phyloP scores from a whole-genome alignment of 768 basidiomycete species.

The Macrolepiota fuliginosa region DNA sequence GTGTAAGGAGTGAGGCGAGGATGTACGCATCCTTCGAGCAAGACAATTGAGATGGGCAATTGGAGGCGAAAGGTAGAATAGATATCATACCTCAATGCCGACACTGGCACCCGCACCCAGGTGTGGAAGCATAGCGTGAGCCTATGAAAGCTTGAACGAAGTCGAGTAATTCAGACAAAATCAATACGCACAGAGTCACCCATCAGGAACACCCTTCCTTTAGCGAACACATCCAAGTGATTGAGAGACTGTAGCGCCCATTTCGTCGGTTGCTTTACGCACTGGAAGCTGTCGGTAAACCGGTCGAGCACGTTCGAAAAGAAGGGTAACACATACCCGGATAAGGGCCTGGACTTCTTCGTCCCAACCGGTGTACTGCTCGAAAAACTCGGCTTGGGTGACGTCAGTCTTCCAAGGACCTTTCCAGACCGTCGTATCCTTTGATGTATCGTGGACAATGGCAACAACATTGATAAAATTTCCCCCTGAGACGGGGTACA shows the following conservation, averaged over 20 bases:
- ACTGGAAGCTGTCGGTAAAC: slow-evolving; percentile 20
- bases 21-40: slow-evolving; percentile 39
- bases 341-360: slow-evolving; percentile 16
- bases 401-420: slow-evolving; percentile 18
- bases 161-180: not conserved
- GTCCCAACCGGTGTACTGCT: slow-evolving; percentile 16
- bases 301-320: not conserved
- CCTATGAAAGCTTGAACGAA: slow-evolving; percentile 26
- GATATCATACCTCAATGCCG: slow-evolving; percentile 37
- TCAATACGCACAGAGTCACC: slow-evolving; percentile 42
- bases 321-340: slow-evolving; percentile 10
- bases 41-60: not conserved
- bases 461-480: slow-evolving; percentile 46
- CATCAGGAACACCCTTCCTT: slow-evolving; percentile 38
- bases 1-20: slow-evolving; percentile 36
- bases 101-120: slow-evolving; percentile 49
- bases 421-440: slow-evolving; percentile 14
- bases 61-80: not conserved
- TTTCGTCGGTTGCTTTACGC: slow-evolving; percentile 31
- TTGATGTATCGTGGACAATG: slow-evolving; percentile 23
- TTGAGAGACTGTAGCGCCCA: slow-evolving; percentile 45
- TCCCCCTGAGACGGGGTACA: slow-evolving; percentile 48
- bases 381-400: slow-evolving; percentile 12
- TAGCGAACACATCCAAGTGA: slow-evolving; percentile 35
- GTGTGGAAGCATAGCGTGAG: slow-evolving; percentile 48